Conservation (phyloP, 306 rosid genomes). For the Astragalus membranaceus region DNA sequence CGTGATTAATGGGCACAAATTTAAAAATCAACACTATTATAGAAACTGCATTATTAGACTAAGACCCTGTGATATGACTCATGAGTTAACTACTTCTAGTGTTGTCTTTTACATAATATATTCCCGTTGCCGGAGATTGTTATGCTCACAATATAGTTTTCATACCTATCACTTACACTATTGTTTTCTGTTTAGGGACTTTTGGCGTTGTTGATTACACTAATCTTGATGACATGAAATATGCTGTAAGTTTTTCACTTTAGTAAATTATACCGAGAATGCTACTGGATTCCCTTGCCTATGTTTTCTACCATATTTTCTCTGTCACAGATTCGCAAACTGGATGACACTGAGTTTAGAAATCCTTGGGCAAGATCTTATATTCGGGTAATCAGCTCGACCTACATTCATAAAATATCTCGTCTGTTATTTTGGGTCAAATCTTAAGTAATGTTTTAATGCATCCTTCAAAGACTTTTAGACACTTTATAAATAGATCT, state of each 20-base stretch:
- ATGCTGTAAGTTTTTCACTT: conserved; percentile 69
- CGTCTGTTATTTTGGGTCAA: background rate
- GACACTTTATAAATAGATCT: background rate
- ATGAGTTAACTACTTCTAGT: background rate
- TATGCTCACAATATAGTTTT: background rate
- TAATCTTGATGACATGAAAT: conserved; percentile 94
- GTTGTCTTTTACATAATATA: background rate
- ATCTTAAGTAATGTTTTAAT: background rate
- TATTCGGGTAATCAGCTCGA: conserved; percentile 59
- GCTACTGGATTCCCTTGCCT: background rate
- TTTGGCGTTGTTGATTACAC: conserved; percentile 91
- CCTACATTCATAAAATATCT: background rate
- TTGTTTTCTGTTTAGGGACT: conserved; percentile 59
- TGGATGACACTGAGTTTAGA: conserved; percentile 91
- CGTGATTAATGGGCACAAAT: too few relatives aligned
- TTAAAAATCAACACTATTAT: too few relatives aligned
- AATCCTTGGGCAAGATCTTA: conserved; percentile 96
- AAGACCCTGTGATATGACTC: conserved; percentile 2
- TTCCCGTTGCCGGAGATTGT: background rate
- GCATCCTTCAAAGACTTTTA: background rate
- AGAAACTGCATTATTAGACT: background rate
- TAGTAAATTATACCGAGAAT: background rate
- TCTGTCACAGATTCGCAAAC: conserved; percentile 64
- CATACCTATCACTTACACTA: background rate
- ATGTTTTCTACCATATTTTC: background rate